Evolutionary conservation across 768 basidiomycete genomes (phyloP).

Genomic region (Sutorius australiensis): DNA sequence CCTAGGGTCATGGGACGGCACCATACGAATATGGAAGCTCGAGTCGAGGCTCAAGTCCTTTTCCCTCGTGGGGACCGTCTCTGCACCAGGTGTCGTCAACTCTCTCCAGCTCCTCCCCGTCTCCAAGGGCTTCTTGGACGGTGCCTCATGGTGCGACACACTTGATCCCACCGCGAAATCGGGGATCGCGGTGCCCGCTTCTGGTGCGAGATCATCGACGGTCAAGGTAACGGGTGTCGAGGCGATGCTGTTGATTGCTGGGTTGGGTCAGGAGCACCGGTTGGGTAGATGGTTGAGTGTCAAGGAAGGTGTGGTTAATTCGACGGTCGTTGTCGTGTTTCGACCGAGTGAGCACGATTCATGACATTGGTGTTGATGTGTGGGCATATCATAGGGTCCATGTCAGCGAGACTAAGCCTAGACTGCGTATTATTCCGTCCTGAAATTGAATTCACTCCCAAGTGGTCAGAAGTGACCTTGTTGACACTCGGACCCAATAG

Average conservation of each 20-base stretch:
- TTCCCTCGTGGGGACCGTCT: slow-evolving; percentile 56
- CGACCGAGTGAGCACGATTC: slow-evolving; percentile 29
- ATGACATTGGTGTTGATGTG: neutral
- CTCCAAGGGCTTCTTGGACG: slow-evolving; percentile 38
- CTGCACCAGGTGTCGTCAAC: slow-evolving; percentile 81
- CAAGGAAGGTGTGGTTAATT: slow-evolving; percentile 69
- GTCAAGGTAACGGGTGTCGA: slow-evolving; percentile 31
- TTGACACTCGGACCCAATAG: too few species aligned
- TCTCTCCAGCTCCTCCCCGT: slow-evolving; percentile 77
- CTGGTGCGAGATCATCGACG: slow-evolving; percentile 11
- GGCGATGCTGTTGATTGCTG: slow-evolving; percentile 64
- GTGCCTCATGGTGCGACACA: slow-evolving; percentile 39
- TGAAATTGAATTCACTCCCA: too few species aligned
- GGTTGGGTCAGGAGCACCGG: slow-evolving; percentile 83
- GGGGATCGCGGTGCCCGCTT: neutral
- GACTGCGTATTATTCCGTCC: too few species aligned
- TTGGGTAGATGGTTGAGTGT: slow-evolving; percentile 84
- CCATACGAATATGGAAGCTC: slow-evolving; percentile 88
- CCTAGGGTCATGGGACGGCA: slow-evolving; percentile 90
- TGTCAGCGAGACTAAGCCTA: too few species aligned
- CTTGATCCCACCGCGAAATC: neutral
- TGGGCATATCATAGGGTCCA: neutral
- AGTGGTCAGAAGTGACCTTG: too few species aligned
- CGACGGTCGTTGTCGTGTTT: slow-evolving; percentile 61
- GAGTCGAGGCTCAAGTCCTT: slow-evolving; percentile 78